phyloP scores from a whole-genome alignment of 2,329 filamentous ascomycete species.

The Fusarium sp. region DNA sequence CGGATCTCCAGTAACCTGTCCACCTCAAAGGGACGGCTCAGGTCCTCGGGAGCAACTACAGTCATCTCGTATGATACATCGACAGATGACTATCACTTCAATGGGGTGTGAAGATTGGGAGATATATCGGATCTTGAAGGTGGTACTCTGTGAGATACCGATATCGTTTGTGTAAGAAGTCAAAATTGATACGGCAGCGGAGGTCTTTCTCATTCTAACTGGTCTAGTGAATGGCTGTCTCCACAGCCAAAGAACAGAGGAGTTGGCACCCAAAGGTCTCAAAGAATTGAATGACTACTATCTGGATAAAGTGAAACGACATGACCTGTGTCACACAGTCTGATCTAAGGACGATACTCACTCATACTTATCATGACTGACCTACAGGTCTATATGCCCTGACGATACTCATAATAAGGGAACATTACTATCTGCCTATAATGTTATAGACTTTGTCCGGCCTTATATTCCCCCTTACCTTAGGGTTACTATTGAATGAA shows the following conservation, averaged over 20 bases:
- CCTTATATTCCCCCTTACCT: background rate
- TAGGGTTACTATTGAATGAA: background rate
- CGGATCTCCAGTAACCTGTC: slow-evolving; percentile 69
- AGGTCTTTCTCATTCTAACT: background rate
- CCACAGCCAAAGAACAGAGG: background rate
- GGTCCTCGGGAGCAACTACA: background rate
- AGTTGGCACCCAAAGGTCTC: background rate
- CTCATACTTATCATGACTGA: background rate
- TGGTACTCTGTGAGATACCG: background rate
- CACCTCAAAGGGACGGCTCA: slow-evolving; percentile 47
- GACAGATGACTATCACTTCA: background rate
- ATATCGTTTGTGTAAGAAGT: background rate
- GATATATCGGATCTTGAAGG: background rate
- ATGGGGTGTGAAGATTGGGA: too few species aligned
- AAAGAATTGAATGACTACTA: background rate
- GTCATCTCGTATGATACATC: background rate
- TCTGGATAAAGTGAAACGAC: background rate
- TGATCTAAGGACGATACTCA: background rate
- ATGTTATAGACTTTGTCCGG: background rate
- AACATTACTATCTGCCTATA: background rate
- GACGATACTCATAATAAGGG: background rate
- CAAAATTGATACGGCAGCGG: background rate
- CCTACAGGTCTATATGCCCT: background rate
- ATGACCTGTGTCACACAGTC: background rate
- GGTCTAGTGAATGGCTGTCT: background rate